Evolutionary conservation across 208 protist genomes (phyloP).

Genomic region (Trypanosoma lewisi): DNA sequence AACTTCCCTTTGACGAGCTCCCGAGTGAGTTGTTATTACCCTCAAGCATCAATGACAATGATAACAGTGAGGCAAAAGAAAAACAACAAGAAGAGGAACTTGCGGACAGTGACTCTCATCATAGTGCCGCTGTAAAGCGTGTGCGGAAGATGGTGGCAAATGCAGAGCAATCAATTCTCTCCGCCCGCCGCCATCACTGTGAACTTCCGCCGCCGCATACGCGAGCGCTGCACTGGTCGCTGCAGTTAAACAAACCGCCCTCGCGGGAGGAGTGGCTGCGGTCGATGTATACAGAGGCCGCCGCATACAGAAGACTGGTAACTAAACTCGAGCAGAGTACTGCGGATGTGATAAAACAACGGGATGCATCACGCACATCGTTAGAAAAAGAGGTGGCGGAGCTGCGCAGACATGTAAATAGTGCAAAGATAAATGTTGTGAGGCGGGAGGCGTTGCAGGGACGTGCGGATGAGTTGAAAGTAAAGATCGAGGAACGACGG

Average conservation of each 20-base stretch:
- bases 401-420: slow-evolving; percentile 26
- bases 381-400: slow-evolving; percentile 18
- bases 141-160: slow-evolving; percentile 24
- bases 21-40: slow-evolving; percentile 11
- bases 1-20: slow-evolving; percentile 22
- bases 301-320: slow-evolving; percentile 17
- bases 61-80: neutral
- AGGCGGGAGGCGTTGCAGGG: slow-evolving; percentile 9
- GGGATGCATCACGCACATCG: slow-evolving; percentile 6
- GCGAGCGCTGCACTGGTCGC: slow-evolving; percentile 19
- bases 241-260: slow-evolving; percentile 10
- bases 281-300: slow-evolving; percentile 11
- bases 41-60: slow-evolving; percentile 5
- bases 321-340: slow-evolving; percentile 18
- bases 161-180: slow-evolving; percentile 13
- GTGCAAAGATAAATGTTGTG: slow-evolving; percentile 9
- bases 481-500: slow-evolving; percentile 16
- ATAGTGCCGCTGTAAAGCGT: slow-evolving; percentile 17
- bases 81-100: slow-evolving; percentile 10
- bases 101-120: too few relatives aligned
- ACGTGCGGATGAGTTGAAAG: slow-evolving; percentile 11
- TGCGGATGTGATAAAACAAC: slow-evolving; percentile 12
- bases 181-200: slow-evolving; percentile 1
- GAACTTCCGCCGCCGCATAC: neutral
- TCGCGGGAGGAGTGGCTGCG: slow-evolving; percentile 21